Percentiles rank a stretch among this genome's conserved stretches.
Evolutionary conservation across 768 basidiomycete genomes (phyloP).

Genomic region (Cystofilobasidium bisporidii): DNA sequence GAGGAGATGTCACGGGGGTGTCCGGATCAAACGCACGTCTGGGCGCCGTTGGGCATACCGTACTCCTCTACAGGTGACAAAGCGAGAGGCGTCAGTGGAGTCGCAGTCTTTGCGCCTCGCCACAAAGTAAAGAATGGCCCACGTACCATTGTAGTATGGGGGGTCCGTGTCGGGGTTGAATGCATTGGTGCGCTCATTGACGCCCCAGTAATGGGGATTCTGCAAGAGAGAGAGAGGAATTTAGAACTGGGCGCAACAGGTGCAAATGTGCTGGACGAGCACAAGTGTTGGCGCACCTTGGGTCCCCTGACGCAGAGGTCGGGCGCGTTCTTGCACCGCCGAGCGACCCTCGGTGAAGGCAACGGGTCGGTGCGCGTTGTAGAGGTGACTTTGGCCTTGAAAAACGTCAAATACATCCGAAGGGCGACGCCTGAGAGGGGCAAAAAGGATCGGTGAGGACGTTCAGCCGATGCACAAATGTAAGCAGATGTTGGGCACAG

Average conservation of each 20-base stretch:
- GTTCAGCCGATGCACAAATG: too few relatives aligned
- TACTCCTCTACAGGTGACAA: too few relatives aligned
- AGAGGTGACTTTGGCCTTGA: neutral
- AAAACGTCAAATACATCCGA: neutral
- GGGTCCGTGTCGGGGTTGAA: neutral
- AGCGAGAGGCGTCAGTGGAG: too few relatives aligned
- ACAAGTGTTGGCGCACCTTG: neutral
- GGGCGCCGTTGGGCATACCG: neutral
- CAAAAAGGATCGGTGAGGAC: too few relatives aligned
- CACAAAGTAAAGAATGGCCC: too few relatives aligned
- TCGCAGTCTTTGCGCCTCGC: too few relatives aligned
- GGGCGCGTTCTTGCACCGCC: neutral
- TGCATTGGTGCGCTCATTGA: neutral
- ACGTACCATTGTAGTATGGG: neutral
- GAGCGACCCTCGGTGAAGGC: neutral
- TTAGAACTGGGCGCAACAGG: too few relatives aligned
- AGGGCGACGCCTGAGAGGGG: neutral
- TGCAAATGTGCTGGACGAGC: too few relatives aligned
- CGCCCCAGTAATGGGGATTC: neutral
- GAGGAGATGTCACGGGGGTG: too few relatives aligned
- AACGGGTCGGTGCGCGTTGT: neutral
- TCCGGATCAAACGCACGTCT: neutral
- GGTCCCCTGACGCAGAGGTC: neutral
- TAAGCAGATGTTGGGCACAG: too few relatives aligned
- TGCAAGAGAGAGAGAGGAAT: too few relatives aligned